Conservation (phyloP, 1,284 basidiomycete genomes). For the Puccinia hordei region DNA sequence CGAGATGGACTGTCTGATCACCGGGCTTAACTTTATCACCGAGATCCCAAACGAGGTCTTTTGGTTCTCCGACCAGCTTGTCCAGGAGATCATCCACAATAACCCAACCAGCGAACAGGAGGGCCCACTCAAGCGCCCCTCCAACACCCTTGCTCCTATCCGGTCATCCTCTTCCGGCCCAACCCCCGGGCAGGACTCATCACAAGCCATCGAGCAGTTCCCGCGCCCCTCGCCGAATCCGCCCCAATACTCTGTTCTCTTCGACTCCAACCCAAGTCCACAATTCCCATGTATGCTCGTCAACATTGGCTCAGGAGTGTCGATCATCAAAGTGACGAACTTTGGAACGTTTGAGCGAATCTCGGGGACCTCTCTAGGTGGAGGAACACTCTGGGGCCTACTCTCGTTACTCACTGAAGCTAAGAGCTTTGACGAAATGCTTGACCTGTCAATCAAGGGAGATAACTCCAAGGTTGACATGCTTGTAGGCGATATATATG, state of each 20-base stretch:
- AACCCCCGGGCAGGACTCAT: slow-evolving; percentile 11
- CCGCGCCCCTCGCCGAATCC: slow-evolving; percentile 90
- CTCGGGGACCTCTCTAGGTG: slow-evolving; percentile 93
- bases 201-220: slow-evolving; percentile 61
- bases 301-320: slow-evolving; percentile 97
- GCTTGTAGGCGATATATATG: slow-evolving; percentile 99
- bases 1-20: slow-evolving; percentile 98
- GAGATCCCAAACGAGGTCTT: slow-evolving; percentile 97
- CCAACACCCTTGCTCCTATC: too few relatives aligned
- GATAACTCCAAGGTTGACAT: slow-evolving; percentile 95
- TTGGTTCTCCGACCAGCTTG: slow-evolving; percentile 96
- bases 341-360: slow-evolving; percentile 94
- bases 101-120: slow-evolving; percentile 18
- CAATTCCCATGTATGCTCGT: slow-evolving; percentile 95
- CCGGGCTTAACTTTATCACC: slow-evolving; percentile 95
- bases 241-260: slow-evolving; percentile 83
- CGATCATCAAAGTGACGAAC: slow-evolving; percentile 94
- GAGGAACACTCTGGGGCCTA: slow-evolving; percentile 99
- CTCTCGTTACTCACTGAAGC: slow-evolving; percentile 91
- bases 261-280: slow-evolving; percentile 69
- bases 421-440: slow-evolving; percentile 96
- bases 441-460: slow-evolving; percentile 85
- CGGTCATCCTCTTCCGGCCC: too few relatives aligned
- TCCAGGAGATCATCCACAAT: slow-evolving; percentile 77
- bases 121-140: too few relatives aligned